A percentile compares a stretch with the other conserved stretches of the same genome.
Conservation (phyloP, 78 protist species). For the Pigoraptor vietnamica region DNA sequence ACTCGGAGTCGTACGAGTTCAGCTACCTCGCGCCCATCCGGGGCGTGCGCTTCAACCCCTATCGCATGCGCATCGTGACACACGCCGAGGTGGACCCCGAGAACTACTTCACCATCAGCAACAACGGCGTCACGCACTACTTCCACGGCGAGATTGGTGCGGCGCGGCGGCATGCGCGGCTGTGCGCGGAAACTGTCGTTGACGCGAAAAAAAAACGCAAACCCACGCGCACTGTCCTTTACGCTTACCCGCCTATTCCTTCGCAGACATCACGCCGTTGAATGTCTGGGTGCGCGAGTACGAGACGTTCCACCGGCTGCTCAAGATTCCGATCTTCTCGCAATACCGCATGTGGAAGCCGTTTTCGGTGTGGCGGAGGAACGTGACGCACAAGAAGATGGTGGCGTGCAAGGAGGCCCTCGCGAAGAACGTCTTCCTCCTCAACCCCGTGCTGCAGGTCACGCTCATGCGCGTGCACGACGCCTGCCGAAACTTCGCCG, state of each 20-base stretch:
- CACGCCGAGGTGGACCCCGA: neutral
- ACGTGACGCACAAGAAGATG: neutral
- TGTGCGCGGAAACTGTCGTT: conserved; percentile 37
- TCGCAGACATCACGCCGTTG: conserved; percentile 23
- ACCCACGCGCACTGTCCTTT: conserved; percentile 11
- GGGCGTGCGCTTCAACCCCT: neutral
- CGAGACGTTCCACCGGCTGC: conserved; percentile 5
- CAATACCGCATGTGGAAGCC: conserved; percentile 13
- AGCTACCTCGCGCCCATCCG: neutral
- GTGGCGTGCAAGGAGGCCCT: neutral
- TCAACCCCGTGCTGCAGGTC: neutral
- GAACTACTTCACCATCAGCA: conserved; percentile 48
- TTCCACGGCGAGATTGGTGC: neutral
- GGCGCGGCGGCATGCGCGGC: conserved; percentile 48
- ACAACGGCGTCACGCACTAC: conserved; percentile 60
- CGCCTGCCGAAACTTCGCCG: neutral
- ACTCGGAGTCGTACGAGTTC: neutral
- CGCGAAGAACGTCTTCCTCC: neutral
- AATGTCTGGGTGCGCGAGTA: conserved; percentile 51
- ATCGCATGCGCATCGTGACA: neutral
- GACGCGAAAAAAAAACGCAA: conserved; percentile 24
- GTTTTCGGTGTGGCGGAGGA: neutral
- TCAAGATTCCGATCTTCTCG: conserved; percentile 44
- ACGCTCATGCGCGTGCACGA: neutral
- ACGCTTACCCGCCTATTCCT: neutral